Conservation (phyloP, 345 rosid genomes). For the Rhizophora mangle region DNA sequence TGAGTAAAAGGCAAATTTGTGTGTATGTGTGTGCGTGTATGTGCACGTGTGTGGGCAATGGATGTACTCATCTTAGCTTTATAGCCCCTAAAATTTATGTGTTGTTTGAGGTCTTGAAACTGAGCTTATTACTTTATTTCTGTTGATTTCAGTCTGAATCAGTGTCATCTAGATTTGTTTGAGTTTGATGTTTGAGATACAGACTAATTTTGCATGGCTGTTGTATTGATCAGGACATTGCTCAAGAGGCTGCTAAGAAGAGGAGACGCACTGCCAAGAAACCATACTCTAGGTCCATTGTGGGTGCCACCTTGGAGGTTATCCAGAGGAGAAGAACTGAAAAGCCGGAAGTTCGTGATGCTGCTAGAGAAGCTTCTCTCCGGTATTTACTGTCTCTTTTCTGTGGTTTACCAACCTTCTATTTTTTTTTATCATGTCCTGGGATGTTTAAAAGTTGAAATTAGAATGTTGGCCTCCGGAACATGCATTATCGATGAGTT, state of each 20-base stretch:
- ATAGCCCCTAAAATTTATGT: too few relatives aligned
- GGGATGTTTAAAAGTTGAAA: background rate
- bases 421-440: background rate
- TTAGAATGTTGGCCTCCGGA: background rate
- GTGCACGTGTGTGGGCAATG: too few relatives aligned
- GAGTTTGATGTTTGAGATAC: background rate
- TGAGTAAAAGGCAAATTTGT: too few relatives aligned
- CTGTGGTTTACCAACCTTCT: background rate
- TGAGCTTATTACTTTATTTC: too few relatives aligned
- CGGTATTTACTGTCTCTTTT: conserved; percentile 19
- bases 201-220: background rate
- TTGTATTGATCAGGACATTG: conserved; percentile 20
- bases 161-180: background rate
- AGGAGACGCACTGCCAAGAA: conserved; percentile 32
- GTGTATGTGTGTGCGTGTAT: too few relatives aligned
- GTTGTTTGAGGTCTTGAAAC: too few relatives aligned
- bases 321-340: conserved; percentile 38
- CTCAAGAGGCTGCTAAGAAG: conserved; percentile 36
- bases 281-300: conserved; percentile 35
- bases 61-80: too few relatives aligned
- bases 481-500: background rate
- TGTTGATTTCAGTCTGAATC: too few relatives aligned
- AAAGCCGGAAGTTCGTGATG: conserved; percentile 37
- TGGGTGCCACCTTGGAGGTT: conserved; percentile 38
- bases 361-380: conserved; percentile 37